Evolutionary conservation across 768 basidiomycete species (phyloP).

Genomic region (Mycena pura): DNA sequence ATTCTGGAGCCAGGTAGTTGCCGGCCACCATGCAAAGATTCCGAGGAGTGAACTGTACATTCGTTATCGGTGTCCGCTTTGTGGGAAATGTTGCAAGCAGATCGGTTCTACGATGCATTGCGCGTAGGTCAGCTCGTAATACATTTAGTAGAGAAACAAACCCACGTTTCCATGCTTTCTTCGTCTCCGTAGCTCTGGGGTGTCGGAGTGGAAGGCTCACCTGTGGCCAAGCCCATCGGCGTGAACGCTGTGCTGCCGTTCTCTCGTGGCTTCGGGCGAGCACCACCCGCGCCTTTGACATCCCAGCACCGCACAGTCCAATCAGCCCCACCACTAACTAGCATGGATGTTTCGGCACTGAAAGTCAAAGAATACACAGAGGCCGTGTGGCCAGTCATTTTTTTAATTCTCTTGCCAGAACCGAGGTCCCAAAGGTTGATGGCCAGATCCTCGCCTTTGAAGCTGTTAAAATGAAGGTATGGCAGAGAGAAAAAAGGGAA

Average conservation of each 20-base stretch:
- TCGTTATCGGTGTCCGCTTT: conserved; percentile 91
- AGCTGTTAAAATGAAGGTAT: background rate
- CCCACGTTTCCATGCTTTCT: conserved; percentile 76
- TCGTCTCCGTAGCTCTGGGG: conserved; percentile 54
- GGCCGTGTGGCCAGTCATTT: conserved; percentile 92
- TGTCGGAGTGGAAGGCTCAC: conserved; percentile 40
- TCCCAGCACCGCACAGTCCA: conserved; percentile 99
- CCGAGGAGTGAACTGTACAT: conserved; percentile 93
- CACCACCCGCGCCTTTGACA: conserved; percentile 79
- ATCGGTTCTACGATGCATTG: conserved; percentile 66
- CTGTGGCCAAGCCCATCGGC: conserved; percentile 35
- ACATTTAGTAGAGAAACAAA: conserved; percentile 14
- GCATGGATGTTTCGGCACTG: conserved; percentile 87
- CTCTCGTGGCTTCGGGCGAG: conserved; percentile 60
- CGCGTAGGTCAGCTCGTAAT: conserved; percentile 14
- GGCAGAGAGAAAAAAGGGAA: conserved; percentile 1
- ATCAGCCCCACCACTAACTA: conserved; percentile 92
- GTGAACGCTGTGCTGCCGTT: conserved; percentile 50
- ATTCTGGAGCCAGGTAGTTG: conserved; percentile 66
- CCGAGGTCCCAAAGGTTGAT: conserved; percentile 98
- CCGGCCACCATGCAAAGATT: conserved; percentile 94
- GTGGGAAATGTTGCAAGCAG: conserved; percentile 92
- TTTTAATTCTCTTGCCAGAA: conserved; percentile 93
- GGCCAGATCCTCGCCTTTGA: conserved; percentile 84
- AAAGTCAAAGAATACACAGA: conserved; percentile 92